Evolutionary conservation across 228 moss, liverwort and hornwort species (phyloP).

Genomic region (Sphagnum magellanicum): DNA sequence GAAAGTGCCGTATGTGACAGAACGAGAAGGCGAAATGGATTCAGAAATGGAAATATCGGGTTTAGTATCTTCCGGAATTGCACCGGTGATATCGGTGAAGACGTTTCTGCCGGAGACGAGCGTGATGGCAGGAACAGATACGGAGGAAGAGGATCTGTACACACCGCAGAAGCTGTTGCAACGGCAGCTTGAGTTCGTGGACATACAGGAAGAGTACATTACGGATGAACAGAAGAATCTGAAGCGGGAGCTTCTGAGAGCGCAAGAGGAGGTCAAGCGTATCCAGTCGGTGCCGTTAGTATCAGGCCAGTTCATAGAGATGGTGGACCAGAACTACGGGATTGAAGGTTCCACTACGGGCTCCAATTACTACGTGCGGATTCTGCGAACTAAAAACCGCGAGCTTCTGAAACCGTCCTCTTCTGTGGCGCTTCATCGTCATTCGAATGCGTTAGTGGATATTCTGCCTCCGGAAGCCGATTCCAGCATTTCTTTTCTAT

Average conservation of each 20-base stretch:
- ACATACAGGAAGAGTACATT: constrained; percentile 90
- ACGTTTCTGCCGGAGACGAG: constrained; percentile 25
- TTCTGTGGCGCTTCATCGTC: constrained; percentile 80
- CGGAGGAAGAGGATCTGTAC: constrained; percentile 65
- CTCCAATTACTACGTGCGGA: constrained; percentile 86
- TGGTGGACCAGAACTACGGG: constrained; percentile 95
- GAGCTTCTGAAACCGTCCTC: constrained; percentile 89
- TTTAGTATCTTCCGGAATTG: constrained; percentile 19
- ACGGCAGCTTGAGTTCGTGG: constrained; percentile 92
- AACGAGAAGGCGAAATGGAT: constrained; percentile 5
- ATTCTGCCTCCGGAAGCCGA: constrained; percentile 90
- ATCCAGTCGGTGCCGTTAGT: constrained; percentile 95
- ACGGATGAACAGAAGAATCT: constrained; percentile 98
- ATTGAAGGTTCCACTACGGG: constrained; percentile 92
- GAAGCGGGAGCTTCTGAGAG: constrained; percentile 82
- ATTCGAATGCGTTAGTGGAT: constrained; percentile 89
- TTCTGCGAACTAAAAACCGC: constrained; percentile 87
- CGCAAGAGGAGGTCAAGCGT: constrained; percentile 96
- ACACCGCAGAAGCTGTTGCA: constrained; percentile 72
- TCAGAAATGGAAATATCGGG: constrained; percentile 32
- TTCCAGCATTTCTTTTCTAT: constrained; percentile 84
- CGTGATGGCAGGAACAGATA: constrained; percentile 54
- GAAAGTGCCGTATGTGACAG: too few relatives aligned
- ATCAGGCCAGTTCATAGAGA: constrained; percentile 92
- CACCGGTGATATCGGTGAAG: constrained; percentile 33